Evolutionary conservation across 345 rosid genomes (phyloP), one percentile per base, ranked within the genome.

Genomic region (Streptanthus diversifolius): DNA sequence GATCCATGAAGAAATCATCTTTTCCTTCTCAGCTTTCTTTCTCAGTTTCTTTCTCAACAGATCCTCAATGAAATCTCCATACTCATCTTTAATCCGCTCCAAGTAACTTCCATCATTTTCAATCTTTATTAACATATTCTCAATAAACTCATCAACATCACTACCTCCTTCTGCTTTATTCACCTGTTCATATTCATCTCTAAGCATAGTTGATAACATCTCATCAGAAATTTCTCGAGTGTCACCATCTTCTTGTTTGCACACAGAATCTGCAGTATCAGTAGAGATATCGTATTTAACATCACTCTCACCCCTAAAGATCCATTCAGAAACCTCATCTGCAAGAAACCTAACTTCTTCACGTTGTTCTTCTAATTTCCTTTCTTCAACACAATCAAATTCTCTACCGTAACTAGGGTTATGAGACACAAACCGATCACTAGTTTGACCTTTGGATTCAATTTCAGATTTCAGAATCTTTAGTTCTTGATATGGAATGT

Each of bases 61-160:
- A 14, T 10, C 18, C 45, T 70, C 66, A 57, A 57, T 35, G 1
- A 70, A 58, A 22, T 7, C 56, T 45, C 74, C 74, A 57, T 13
- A 57, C 8, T n/a, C 19, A 24, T 47, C 49, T 57, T 1, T 7
- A 5, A 30, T 30, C 7, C 33, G 33, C 1, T 71, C 24, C n/a
- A 70, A 30, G 33, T 5, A 59, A 35, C 37, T 70, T 22, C 58
- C 29, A 70, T 30, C 33, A 1, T 30, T 36, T 29, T 70, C 67
- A 47, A 15, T 1, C 39, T 59, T 41, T 17, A 25, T 58, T 33
- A 70, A 15, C 14, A 58, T n/a, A 58, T 58, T n/a, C 25, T 69
- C 73, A 57, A 21, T n/a, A 4, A 44, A 2, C n/a, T n/a, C n/a
- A n/a, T n/a, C n/a, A n/a, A n/a, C n/a, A n/a, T n/a, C n/a, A n/a